Percentiles rank a stretch among this genome's conserved stretches.
These are phyloP conservation scores for Eragrostis tef DNA, from an alignment of 202 grass and related monocot species.

Conservation along the genomic window DNA sequence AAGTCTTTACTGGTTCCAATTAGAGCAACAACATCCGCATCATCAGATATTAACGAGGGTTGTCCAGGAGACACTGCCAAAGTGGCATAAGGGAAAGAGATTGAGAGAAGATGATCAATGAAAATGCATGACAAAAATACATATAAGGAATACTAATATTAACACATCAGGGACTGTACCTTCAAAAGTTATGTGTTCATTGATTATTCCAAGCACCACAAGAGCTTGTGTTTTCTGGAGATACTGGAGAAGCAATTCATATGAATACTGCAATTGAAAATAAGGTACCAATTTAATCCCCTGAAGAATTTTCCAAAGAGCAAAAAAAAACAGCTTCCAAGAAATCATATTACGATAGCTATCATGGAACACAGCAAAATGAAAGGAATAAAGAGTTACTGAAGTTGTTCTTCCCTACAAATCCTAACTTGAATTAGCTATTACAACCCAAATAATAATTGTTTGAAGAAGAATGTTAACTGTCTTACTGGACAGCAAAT, in stretches of 20 bases:
- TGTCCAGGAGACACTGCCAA: conserved; percentile 81
- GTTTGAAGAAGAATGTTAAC: not conserved
- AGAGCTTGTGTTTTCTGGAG: conserved; percentile 93
- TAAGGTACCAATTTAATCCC: conserved; percentile 6
- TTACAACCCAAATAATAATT: conserved; percentile 4
- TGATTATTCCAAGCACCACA: conserved; percentile 88
- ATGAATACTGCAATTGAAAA: conserved; percentile 79
- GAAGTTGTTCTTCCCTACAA: conserved; percentile 23
- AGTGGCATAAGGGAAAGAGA: conserved; percentile 29
- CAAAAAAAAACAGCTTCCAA: conserved; percentile 27
- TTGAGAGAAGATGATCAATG: conserved; percentile 41
- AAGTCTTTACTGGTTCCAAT: conserved; percentile 86
- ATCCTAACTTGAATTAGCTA: not conserved
- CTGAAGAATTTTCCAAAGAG: conserved; percentile 32
- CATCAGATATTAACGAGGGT: conserved; percentile 80
- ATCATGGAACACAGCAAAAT: conserved; percentile 12
- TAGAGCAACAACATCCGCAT: conserved; percentile 76
- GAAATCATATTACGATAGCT: conserved; percentile 30
- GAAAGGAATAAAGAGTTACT: not conserved
- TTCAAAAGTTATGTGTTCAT: conserved; percentile 94
- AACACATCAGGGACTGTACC: conserved; percentile 48
- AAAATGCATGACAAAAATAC: conserved; percentile 41
- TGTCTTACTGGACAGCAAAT: conserved; percentile 9
- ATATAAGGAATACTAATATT: conserved; percentile 1
- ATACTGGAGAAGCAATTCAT: conserved; percentile 87